These are phyloP conservation scores for Globisporangium irregulare DNA, from an alignment of 352 stramenopile genomes.

Conservation along the genomic window DNA sequence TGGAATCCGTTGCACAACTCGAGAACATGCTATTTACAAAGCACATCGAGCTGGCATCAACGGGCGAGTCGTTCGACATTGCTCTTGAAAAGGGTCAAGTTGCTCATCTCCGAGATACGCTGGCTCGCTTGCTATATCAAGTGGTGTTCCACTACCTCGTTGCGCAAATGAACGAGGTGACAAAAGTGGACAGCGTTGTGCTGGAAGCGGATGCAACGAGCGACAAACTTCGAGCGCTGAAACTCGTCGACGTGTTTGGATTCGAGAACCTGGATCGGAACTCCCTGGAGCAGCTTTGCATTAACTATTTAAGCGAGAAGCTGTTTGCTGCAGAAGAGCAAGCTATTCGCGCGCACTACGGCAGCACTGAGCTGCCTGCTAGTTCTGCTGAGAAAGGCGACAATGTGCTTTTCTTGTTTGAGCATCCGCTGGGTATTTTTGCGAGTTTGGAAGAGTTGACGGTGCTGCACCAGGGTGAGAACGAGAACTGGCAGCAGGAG, in stretches of 20 bases:
- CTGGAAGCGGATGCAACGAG: neutral
- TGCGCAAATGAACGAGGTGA: slow-evolving; percentile 42
- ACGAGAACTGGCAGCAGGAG: slow-evolving; percentile 36
- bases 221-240: slow-evolving; percentile 22
- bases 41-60: slow-evolving; percentile 40
- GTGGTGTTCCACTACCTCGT: slow-evolving; percentile 46
- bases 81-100: slow-evolving; percentile 45
- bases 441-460: slow-evolving; percentile 70
- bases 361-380: neutral
- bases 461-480: slow-evolving; percentile 57
- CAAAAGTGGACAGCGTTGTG: slow-evolving; percentile 19
- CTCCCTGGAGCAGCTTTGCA: slow-evolving; percentile 76
- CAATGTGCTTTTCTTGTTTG: slow-evolving; percentile 40
- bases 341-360: slow-evolving; percentile 12
- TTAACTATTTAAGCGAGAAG: slow-evolving; percentile 85
- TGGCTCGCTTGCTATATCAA: slow-evolving; percentile 61
- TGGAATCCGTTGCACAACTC: slow-evolving; percentile 27
- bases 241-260: slow-evolving; percentile 74
- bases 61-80: slow-evolving; percentile 54
- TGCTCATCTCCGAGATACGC: slow-evolving; percentile 43
- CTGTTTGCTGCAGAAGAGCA: slow-evolving; percentile 44
- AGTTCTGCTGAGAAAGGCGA: slow-evolving; percentile 1
- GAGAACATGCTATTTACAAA: slow-evolving; percentile 49
- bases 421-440: slow-evolving; percentile 57
- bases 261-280: slow-evolving; percentile 70